Conservation (phyloP, 352 stramenopile genomes). For the Pythium rishiriense region DNA sequence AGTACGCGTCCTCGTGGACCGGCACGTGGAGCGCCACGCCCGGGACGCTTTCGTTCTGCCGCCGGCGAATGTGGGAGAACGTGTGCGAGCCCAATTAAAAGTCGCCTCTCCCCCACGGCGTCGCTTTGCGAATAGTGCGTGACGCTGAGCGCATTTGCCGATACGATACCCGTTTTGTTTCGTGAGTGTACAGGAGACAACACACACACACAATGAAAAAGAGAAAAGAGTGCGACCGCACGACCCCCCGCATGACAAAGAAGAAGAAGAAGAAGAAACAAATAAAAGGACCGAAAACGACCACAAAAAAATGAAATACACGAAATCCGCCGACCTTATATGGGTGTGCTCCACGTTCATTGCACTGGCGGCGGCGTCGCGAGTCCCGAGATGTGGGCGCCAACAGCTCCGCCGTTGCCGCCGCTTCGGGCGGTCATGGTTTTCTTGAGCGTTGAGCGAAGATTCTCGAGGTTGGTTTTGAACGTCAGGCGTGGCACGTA, state of each 20-base stretch:
- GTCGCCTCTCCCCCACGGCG: too few species aligned
- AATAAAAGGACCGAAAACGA: too few species aligned
- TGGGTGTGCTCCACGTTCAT: not conserved
- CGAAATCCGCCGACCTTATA: not conserved
- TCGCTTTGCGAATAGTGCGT: too few species aligned
- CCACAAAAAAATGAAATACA: constrained; percentile 11
- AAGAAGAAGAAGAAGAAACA: not conserved
- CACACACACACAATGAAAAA: not conserved
- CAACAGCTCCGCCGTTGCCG: too few species aligned
- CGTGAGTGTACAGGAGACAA: not conserved
- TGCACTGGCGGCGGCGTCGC: constrained; percentile 12
- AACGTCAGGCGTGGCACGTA: constrained; percentile 15
- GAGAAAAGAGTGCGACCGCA: not conserved
- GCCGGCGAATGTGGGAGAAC: constrained; percentile 73
- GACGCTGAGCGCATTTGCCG: too few species aligned
- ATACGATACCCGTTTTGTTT: constrained; percentile 4
- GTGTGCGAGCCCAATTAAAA: constrained; percentile 37
- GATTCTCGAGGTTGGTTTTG: constrained; percentile 29
- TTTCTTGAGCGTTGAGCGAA: constrained; percentile 22
- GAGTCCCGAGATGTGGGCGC: not conserved
- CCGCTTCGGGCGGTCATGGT: constrained; percentile 26
- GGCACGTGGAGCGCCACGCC: constrained; percentile 47
- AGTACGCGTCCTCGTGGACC: constrained; percentile 67
- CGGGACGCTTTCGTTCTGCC: constrained; percentile 39
- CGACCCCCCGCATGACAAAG: not conserved